Evolutionary conservation across 257 asterid species (phyloP).

Genomic region (Solanum appendiculatum): DNA sequence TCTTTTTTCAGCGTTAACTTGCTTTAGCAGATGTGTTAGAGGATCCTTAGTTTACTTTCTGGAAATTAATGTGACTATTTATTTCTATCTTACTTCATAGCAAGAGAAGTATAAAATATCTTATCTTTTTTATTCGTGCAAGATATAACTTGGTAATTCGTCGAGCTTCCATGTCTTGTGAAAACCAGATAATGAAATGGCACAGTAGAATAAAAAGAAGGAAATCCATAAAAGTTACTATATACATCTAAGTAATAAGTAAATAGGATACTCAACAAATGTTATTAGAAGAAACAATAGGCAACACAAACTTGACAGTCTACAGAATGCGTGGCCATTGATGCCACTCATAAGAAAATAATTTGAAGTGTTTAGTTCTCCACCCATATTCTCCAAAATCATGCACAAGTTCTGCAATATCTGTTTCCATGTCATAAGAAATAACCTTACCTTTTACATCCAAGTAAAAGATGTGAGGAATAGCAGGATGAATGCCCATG

Average conservation of each 20-base stretch:
- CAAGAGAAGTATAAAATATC: neutral
- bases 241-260: neutral
- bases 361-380: neutral
- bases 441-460: neutral
- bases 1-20: neutral
- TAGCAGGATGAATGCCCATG: neutral
- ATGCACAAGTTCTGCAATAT: neutral
- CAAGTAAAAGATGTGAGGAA: neutral
- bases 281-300: neutral
- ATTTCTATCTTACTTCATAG: neutral
- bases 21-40: neutral
- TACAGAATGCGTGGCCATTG: neutral
- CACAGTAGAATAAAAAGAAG: neutral
- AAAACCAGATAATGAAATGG: neutral
- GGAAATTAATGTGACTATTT: neutral
- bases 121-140: neutral
- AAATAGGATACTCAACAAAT: neutral
- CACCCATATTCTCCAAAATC: neutral
- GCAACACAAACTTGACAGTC: neutral
- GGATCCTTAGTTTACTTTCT: neutral
- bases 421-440: neutral
- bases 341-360: neutral
- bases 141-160: neutral
- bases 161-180: neutral
- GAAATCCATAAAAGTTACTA: neutral